Conservation (phyloP, 768 basidiomycete genomes). For the Asterophora lycoperdoides region DNA sequence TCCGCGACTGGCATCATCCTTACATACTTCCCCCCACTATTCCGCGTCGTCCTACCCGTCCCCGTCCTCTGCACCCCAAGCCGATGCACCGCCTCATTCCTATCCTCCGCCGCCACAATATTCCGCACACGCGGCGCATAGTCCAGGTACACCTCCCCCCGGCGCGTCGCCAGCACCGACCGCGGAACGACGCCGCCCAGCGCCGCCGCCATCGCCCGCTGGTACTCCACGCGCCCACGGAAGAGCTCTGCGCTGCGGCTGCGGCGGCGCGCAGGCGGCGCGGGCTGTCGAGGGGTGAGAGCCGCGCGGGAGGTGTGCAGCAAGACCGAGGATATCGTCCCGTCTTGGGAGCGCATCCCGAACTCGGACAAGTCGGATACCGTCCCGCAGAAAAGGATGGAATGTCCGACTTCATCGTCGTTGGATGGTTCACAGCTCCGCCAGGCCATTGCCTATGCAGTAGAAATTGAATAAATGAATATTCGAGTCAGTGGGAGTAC, state of each 20-base stretch:
- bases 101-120: slow-evolving; percentile 68
- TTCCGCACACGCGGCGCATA: slow-evolving; percentile 64
- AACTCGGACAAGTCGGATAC: slow-evolving; percentile 19
- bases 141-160: slow-evolving; percentile 52
- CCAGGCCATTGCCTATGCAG: slow-evolving; percentile 26
- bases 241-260: slow-evolving; percentile 30
- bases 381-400: slow-evolving; percentile 33
- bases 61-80: slow-evolving; percentile 25
- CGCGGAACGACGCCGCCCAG: slow-evolving; percentile 46
- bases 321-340: slow-evolving; percentile 44
- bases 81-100: slow-evolving; percentile 29
- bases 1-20: slow-evolving; percentile 39
- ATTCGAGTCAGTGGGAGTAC: slow-evolving; percentile 2
- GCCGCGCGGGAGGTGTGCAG: slow-evolving; percentile 45
- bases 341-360: slow-evolving; percentile 40
- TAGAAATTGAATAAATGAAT: slow-evolving; percentile 3
- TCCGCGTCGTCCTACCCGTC: slow-evolving; percentile 49
- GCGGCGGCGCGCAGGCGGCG: slow-evolving; percentile 28
- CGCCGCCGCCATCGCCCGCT: slow-evolving; percentile 38
- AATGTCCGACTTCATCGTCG: slow-evolving; percentile 59
- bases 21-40: slow-evolving; percentile 44
- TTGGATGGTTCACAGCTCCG: slow-evolving; percentile 30
- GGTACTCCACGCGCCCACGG: slow-evolving; percentile 43
- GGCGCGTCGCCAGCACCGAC: slow-evolving; percentile 38
- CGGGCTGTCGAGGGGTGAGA: slow-evolving; percentile 21